Evolutionary conservation across 225 moss, liverwort and hornwort species (phyloP), one percentile per base, ranked within the genome.

Genomic region (Asterella californica): DNA sequence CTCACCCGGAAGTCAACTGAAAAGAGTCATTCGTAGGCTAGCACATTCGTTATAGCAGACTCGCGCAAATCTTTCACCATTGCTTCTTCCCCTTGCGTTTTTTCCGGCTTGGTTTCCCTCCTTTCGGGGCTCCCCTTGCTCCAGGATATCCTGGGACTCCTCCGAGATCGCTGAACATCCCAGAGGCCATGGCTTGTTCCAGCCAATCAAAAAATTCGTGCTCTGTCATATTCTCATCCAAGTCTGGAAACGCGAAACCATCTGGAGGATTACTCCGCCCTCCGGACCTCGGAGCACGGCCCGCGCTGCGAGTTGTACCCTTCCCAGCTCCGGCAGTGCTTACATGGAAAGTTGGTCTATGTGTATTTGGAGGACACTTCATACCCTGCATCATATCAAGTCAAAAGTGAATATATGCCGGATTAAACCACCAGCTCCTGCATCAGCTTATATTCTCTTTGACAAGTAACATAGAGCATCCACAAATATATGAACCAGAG

Each of bases 31-130:
- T 75, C 52, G 42, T 57, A 60, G 37, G 80, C 77, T 70, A 61
- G 63, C 76, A 82, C 59, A 65, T 46, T 54, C 72, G 69, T 66
- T 75, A 45, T 47, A 60, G 78, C 71, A 59, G 63, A 76, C 54
- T 42, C 38, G 38, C 53, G 27, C 19, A 53, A 48, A 15, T 70
- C 9, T 70, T 53, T 89, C 88, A 96, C 94, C 94, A 96, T 80
- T 92, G 92, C 88, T 92, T 93, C 86, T 94, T 96, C 79, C 94
- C 94, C 85, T 96, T 96, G 78, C 94, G 91, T 72, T 90, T 96
- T 86, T 96, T 96, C 86, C 86, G 87, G 81, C 91, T 90, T 70
- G 91, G 83, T 81, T 94, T 96, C 4, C 87, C 85, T 79, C 84
- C 90, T 80, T 87, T 90, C 70, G 88, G 60, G 57, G 90, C 82